Percentiles rank a stretch among this genome's conserved stretches.
phyloP scores from a whole-genome alignment of 805 yeast genomes.

The Yarrowia porcina region DNA sequence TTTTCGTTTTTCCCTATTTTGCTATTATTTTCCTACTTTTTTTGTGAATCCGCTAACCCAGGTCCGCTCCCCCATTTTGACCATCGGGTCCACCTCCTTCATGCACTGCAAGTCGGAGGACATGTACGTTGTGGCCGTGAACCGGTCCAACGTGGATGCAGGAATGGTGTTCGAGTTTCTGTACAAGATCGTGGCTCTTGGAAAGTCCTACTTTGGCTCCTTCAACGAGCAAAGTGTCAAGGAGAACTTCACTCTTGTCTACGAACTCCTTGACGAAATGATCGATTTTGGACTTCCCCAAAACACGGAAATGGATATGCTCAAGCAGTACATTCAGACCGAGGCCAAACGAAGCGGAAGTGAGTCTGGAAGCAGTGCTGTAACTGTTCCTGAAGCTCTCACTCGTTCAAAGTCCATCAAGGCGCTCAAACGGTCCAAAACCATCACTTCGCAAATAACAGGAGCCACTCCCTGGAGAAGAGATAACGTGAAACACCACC shows the following conservation, averaged over 20 bases:
- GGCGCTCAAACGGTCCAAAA: conserved; percentile 26
- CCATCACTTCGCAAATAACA: conserved; percentile 40
- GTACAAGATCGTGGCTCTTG: conserved; percentile 54
- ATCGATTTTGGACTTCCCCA: conserved; percentile 78
- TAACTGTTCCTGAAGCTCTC: background rate
- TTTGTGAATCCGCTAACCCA: no score
- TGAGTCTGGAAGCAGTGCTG: background rate
- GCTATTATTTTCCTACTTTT: no score
- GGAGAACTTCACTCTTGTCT: conserved; percentile 63
- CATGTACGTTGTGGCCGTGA: conserved; percentile 83
- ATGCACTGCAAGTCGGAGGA: conserved; percentile 61
- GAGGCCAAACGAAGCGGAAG: conserved; percentile 31
- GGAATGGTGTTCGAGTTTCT: conserved; percentile 75
- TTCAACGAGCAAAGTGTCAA: conserved; percentile 52
- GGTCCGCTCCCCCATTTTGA: conserved; percentile 66
- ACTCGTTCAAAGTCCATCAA: background rate
- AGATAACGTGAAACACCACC: conserved; percentile 67
- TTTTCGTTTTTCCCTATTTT: no score
- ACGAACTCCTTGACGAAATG: conserved; percentile 74
- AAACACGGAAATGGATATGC: conserved; percentile 50
- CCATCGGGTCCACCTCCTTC: conserved; percentile 90
- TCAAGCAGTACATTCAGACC: conserved; percentile 42
- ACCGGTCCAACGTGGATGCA: conserved; percentile 84
- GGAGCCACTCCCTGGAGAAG: conserved; percentile 65
- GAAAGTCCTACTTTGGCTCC: conserved; percentile 43